phyloP scores from a whole-genome alignment of 805 yeast genomes.

The Wickerhamiella alocasiicola region DNA sequence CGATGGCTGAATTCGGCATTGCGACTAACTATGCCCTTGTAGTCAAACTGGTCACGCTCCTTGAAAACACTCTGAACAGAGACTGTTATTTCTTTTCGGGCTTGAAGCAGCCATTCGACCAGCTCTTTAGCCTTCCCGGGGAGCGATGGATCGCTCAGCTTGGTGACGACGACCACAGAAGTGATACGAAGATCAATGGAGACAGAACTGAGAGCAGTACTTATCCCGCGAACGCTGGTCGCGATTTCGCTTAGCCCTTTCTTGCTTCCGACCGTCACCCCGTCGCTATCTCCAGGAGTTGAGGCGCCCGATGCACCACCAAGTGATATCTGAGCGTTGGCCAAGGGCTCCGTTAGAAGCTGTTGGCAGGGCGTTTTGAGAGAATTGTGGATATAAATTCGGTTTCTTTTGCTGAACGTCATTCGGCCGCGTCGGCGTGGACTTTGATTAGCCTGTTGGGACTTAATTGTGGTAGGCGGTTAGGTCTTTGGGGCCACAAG shows the following conservation, averaged over 20 bases:
- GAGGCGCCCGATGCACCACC: slow-evolving; percentile 15
- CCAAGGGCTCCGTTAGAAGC: neutral
- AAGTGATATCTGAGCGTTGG: neutral
- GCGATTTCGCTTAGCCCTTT: slow-evolving; percentile 24
- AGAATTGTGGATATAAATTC: slow-evolving; percentile 7
- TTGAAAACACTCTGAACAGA: slow-evolving; percentile 65
- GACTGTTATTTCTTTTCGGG: slow-evolving; percentile 30
- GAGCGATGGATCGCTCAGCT: slow-evolving; percentile 20
- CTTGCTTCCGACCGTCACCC: slow-evolving; percentile 21
- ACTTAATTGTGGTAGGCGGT: neutral
- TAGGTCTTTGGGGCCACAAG: too few species aligned
- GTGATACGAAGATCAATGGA: slow-evolving; percentile 20
- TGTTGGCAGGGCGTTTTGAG: slow-evolving; percentile 5
- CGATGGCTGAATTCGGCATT: slow-evolving; percentile 35
- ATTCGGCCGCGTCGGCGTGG: neutral
- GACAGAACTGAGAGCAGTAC: slow-evolving; percentile 21
- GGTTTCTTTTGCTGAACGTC: slow-evolving; percentile 5
- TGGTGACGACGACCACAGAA: slow-evolving; percentile 19
- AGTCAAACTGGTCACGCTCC: slow-evolving; percentile 50
- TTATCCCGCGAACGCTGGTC: slow-evolving; percentile 23
- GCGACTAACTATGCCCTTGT: slow-evolving; percentile 37
- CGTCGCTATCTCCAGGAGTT: slow-evolving; percentile 18
- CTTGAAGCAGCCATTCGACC: slow-evolving; percentile 21
- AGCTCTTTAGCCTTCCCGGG: slow-evolving; percentile 16
- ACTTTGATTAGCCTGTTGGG: neutral